Base-by-base conservation (phyloP, 805 yeast genomes). In the Candida palmyrensis region DNA sequence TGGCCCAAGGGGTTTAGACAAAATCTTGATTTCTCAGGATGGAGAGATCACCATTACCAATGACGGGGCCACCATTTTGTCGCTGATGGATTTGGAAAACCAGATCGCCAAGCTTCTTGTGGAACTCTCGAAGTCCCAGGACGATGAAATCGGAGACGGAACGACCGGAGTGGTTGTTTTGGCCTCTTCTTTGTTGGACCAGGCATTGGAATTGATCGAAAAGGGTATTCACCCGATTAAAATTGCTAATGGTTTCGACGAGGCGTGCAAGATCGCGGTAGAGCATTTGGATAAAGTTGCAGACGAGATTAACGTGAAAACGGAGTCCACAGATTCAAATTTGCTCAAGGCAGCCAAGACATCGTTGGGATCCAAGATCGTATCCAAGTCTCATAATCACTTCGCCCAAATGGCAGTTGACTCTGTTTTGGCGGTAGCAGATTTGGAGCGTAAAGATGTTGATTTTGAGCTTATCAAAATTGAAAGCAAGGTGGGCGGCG, bases 1-100 rank as follows among this genome's bases (percentile, higher is more conserved):
- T 43, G 99, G 99, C 7, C 99, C 99, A 32, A 77, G 98, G 55
- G 99, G 98, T n/a, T 68, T 94, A 50, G 99, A 92, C 61, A 92
- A 92, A 68, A 92, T 92, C 50, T 72, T 92, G 45, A 85, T 92
- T 43, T 78, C 89, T 33, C 97, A 92, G 19, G 98, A 94, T 56
- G 97, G 98, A 14, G 97, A 92, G 38, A 92, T 92, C 59, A 92
- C 96, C 36, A 90, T 92, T 49, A 92, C 99, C 31, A 92, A 92
- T 57, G 99, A 92, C 57, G 98, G 98, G 48, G 98, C 97, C 28
- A 94, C 99, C 9, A 94, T 92, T 50, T 66, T 92, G 47, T 74
- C 94, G 6, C 96, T 88, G 56, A 92, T 92, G 96, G 95, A 92
- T 57, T 71, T 92, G 43, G 95, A 88, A 47, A 89, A 84, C 59